These are phyloP conservation scores for Nitzschia putrida DNA, from an alignment of 108 stramenopile species.

Conservation along the genomic window DNA sequence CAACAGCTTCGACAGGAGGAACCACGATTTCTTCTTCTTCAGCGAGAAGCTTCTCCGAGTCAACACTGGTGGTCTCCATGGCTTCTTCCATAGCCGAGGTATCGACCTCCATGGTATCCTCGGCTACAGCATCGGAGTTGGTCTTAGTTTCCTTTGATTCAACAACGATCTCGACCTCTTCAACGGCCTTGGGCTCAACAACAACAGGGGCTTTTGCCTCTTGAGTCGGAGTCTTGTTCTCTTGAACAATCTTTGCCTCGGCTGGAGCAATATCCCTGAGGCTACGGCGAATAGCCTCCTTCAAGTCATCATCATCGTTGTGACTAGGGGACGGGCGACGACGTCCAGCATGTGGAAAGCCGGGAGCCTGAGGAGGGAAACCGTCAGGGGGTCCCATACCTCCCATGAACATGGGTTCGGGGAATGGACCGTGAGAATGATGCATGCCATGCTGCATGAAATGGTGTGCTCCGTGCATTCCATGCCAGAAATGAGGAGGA, in stretches of 20 bases:
- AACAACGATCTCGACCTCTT: neutral
- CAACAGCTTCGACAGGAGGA: neutral
- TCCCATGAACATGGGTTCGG: too few species aligned
- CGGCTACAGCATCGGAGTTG: neutral
- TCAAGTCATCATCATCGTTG: constrained; percentile 44
- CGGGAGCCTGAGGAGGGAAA: too few species aligned
- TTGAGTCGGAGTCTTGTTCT: constrained; percentile 7
- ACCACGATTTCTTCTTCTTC: constrained; percentile 14
- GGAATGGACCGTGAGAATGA: too few species aligned
- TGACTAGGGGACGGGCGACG: neutral
- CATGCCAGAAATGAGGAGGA: neutral
- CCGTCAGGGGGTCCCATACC: too few species aligned
- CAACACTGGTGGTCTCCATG: constrained; percentile 26
- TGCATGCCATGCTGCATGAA: too few species aligned
- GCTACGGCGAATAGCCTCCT: constrained; percentile 67
- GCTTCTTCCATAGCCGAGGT: constrained; percentile 22
- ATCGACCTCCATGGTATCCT: neutral
- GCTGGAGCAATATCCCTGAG: constrained; percentile 36
- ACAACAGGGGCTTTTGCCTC: constrained; percentile 1
- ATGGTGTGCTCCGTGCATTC: too few species aligned
- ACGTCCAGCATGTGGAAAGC: neutral
- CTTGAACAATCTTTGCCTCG: constrained; percentile 12
- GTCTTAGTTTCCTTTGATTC: neutral
- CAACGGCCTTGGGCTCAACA: constrained; percentile 4
- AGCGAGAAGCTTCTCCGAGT: constrained; percentile 30